Conservation (phyloP, 1,284 basidiomycete genomes). For the Ustilago hordei region DNA sequence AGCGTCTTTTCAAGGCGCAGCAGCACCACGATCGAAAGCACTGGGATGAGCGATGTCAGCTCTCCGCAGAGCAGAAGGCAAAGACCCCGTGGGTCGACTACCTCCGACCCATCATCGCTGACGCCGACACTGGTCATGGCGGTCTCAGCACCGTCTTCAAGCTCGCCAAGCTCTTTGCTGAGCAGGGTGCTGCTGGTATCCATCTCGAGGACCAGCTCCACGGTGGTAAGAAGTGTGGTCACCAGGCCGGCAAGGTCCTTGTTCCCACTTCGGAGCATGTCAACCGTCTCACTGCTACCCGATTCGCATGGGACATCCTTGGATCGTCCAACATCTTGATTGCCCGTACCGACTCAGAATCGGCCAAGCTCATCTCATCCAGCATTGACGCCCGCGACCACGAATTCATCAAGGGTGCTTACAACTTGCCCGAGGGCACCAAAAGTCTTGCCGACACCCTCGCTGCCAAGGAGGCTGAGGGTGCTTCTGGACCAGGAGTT, state of each 20-base stretch:
- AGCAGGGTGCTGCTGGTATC: conserved; percentile 71
- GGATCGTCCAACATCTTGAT: conserved; percentile 88
- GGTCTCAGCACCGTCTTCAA: conserved; percentile 68
- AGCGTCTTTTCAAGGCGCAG: conserved; percentile 69
- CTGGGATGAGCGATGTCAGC: conserved; percentile 65
- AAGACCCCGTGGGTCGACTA: conserved; percentile 69
- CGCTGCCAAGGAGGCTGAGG: conserved; percentile 58
- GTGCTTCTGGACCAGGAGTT: conserved; percentile 58
- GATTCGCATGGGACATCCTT: conserved; percentile 88
- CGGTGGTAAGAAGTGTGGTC: conserved; percentile 77
- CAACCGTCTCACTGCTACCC: conserved; percentile 82
- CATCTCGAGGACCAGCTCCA: conserved; percentile 69
- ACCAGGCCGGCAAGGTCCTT: conserved; percentile 91
- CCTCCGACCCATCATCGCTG: conserved; percentile 68
- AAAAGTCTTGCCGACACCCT: conserved; percentile 64
- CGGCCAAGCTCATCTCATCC: conserved; percentile 85
- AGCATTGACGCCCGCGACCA: conserved; percentile 82
- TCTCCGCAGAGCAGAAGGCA: conserved; percentile 58
- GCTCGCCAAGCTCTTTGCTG: conserved; percentile 69
- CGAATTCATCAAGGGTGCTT: conserved; percentile 69
- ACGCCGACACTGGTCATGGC: conserved; percentile 68
- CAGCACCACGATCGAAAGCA: conserved; percentile 69
- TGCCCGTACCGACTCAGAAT: conserved; percentile 90
- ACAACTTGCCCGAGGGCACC: conserved; percentile 61
- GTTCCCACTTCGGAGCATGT: conserved; percentile 88